These are phyloP conservation scores for Cercospora brassicicola DNA, from an alignment of 2,329 filamentous ascomycete species.

Conservation along the genomic window DNA sequence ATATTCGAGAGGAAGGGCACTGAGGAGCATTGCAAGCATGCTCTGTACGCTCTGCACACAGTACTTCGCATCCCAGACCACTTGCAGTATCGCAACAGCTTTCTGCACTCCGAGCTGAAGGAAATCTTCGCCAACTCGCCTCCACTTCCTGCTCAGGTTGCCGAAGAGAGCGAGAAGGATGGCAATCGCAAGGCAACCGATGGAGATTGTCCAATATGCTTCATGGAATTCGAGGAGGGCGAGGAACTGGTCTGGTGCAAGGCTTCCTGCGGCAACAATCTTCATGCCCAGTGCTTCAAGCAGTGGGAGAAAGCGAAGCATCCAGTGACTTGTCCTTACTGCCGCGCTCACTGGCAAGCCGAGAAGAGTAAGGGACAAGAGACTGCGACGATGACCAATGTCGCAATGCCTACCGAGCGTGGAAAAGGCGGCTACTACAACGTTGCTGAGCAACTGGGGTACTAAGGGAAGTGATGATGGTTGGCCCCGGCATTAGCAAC, in stretches of 20 bases:
- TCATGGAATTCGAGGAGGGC: slow-evolving; percentile 55
- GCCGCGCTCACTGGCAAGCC: slow-evolving; percentile 33
- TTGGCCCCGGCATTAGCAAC: background rate
- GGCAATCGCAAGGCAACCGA: slow-evolving; percentile 58
- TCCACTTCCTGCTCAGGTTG: slow-evolving; percentile 45
- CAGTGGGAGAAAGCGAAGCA: slow-evolving; percentile 48
- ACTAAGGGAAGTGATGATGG: background rate
- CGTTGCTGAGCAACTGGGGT: slow-evolving; percentile 35
- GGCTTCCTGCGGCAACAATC: slow-evolving; percentile 60
- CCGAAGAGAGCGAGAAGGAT: slow-evolving; percentile 36
- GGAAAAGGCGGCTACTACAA: slow-evolving; percentile 36
- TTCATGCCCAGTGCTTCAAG: slow-evolving; percentile 60
- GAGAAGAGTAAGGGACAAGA: slow-evolving; percentile 22
- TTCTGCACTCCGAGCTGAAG: slow-evolving; percentile 58
- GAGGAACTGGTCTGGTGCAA: slow-evolving; percentile 60
- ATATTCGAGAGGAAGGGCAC: slow-evolving; percentile 44
- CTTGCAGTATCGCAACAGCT: slow-evolving; percentile 61
- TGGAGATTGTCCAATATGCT: slow-evolving; percentile 65
- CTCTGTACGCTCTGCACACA: slow-evolving; percentile 60
- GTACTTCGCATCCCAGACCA: slow-evolving; percentile 58
- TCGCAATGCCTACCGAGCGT: slow-evolving; percentile 19
- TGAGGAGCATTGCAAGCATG: slow-evolving; percentile 60
- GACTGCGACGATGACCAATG: slow-evolving; percentile 25
- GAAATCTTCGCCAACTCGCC: slow-evolving; percentile 58
- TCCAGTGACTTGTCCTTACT: slow-evolving; percentile 37